Base-by-base conservation (phyloP, 108 stramenopile species). In the Cyclotella baltica region DNA sequence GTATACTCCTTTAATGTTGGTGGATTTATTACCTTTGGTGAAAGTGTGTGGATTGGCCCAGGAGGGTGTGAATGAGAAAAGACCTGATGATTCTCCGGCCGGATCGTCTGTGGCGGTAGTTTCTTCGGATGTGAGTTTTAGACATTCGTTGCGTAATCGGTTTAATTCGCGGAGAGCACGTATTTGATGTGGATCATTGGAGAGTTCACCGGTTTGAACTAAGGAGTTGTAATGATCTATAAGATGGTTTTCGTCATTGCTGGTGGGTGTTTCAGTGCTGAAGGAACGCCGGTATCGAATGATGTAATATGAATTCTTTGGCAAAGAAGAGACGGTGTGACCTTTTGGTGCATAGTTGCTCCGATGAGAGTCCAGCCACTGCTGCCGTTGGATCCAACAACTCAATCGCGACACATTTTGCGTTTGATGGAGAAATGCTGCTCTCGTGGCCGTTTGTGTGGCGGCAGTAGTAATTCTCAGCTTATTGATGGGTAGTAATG, bases 1-100 rank as follows among this genome's bases (percentile, higher is more conserved):
- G 74, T 98, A 98, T 0, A 96, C 82, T 16, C 97, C 95, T 13
- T 57, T 77, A 53, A n/a, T n/a, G 71, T 70, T 40, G 75, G 62
- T 35, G 38, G 20, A 15, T 36, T 23, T 30, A 18, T 29, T 19
- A 33, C 15, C 16, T 46, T 68, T 53, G 23, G 9, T 31, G 4
- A 5, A 19, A 38, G 67, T 83, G 25, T 51, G 50, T 50, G 70
- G 35, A 48, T 58, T 51, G 63, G 66, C 48, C 28, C 34, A 74
- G 19, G 50, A 69, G 48, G 56, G 57, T 0, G 73, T 51, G 3
- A 34, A 69, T 19, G 80, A 75, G 43, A 81, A 75, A 16, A 75
- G 31, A 1, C 63, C 13, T 69, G 28, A 48, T 11, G 46, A 29
- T 77, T 43, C 34, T 36, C n/a, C 53, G 2, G 73, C 51, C 22